Percentiles rank a stretch among this genome's conserved stretches.
Conservation (phyloP, 345 rosid species). For the Citrus maxima region DNA sequence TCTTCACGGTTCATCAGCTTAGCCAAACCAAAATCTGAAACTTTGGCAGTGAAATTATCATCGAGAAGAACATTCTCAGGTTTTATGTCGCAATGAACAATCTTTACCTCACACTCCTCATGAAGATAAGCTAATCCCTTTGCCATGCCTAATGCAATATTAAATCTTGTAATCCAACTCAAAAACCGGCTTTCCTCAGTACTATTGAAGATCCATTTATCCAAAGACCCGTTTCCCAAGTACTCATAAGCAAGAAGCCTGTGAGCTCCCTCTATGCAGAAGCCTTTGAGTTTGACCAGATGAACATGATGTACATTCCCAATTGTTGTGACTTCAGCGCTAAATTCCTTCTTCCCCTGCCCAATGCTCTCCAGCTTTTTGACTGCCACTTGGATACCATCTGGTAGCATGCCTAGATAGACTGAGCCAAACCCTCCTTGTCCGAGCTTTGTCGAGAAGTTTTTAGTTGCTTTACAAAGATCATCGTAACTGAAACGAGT, state of each 20-base stretch:
- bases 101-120: slow-evolving; percentile 48
- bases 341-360: slow-evolving; percentile 50
- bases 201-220: slow-evolving; percentile 48
- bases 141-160: slow-evolving; percentile 42
- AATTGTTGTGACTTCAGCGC: slow-evolving; percentile 49
- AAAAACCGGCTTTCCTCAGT: slow-evolving; percentile 17
- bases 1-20: slow-evolving; percentile 50
- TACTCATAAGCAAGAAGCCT: slow-evolving; percentile 60
- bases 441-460: slow-evolving; percentile 40
- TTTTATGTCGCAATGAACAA: slow-evolving; percentile 49
- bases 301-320: slow-evolving; percentile 54
- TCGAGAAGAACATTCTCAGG: slow-evolving; percentile 51
- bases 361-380: slow-evolving; percentile 48
- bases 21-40: slow-evolving; percentile 53
- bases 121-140: slow-evolving; percentile 54
- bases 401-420: slow-evolving; percentile 34
- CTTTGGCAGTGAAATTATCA: slow-evolving; percentile 41
- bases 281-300: slow-evolving; percentile 56
- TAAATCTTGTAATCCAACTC: slow-evolving; percentile 44
- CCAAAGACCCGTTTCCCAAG: slow-evolving; percentile 49
- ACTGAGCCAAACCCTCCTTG: slow-evolving; percentile 61
- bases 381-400: slow-evolving; percentile 40
- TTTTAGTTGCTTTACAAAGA: slow-evolving; percentile 39
- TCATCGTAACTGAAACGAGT: slow-evolving; percentile 39
- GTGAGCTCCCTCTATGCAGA: slow-evolving; percentile 45